These are phyloP conservation scores for Zopfia rhizophila DNA, from an alignment of 2,329 filamentous ascomycete species.

Conservation along the genomic window DNA sequence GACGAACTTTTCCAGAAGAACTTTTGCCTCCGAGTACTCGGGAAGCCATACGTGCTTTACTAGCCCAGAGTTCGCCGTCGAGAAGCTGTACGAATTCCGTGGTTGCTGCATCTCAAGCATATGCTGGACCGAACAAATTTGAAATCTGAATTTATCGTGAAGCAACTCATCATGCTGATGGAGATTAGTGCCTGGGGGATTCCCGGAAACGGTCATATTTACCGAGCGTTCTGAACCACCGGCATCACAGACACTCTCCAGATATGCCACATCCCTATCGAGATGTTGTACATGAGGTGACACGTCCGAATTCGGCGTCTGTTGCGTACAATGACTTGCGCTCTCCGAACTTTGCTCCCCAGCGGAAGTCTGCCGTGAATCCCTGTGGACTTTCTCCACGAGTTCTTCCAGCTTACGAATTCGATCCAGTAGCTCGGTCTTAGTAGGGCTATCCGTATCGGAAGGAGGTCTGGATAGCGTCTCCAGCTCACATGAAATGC, in stretches of 20 bases:
- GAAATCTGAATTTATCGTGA: constrained; percentile 15
- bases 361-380: not conserved
- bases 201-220: constrained; percentile 1
- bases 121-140: constrained; percentile 18
- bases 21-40: constrained; percentile 42
- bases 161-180: constrained; percentile 4
- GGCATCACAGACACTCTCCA: constrained; percentile 30
- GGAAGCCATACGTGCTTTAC: constrained; percentile 48
- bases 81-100: constrained; percentile 4
- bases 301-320: not conserved
- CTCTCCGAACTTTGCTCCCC: not conserved
- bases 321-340: not conserved
- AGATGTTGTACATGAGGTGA: constrained; percentile 16
- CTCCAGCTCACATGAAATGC: constrained; percentile 28
- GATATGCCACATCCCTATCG: constrained; percentile 24
- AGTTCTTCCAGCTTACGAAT: constrained; percentile 26
- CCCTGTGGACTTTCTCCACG: constrained; percentile 10
- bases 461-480: not conserved
- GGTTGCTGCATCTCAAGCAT: constrained; percentile 13
- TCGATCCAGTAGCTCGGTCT: constrained; percentile 24
- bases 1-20: constrained; percentile 47
- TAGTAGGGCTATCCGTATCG: not conserved
- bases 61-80: constrained; percentile 13
- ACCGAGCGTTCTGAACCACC: constrained; percentile 14
- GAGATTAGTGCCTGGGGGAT: not conserved